phyloP scores from a whole-genome alignment of 257 asterid genomes.

The Echium plantagineum region DNA sequence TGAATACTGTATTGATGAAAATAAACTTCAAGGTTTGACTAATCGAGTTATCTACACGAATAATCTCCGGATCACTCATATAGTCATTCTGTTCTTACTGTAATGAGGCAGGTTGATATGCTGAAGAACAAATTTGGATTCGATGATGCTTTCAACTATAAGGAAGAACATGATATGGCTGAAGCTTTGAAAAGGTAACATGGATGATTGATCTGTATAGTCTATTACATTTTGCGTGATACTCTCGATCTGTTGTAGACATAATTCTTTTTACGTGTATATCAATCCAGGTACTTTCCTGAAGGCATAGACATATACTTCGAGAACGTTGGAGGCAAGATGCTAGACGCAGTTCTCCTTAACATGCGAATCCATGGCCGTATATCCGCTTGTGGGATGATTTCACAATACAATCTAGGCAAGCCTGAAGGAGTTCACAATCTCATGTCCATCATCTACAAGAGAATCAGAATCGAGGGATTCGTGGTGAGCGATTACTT shows the following conservation, averaged over 20 bases:
- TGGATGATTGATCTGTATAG: no score
- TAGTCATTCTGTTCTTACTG: no score
- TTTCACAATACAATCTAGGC: neutral
- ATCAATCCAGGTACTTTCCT: constrained; percentile 23
- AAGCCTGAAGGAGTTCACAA: neutral
- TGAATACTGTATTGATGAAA: no score
- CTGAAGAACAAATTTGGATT: constrained; percentile 26
- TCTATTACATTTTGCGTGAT: no score
- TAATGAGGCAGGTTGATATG: constrained; percentile 14
- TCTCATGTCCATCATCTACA: neutral
- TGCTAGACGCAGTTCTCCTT: constrained; percentile 13
- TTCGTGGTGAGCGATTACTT: neutral
- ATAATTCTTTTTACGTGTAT: neutral
- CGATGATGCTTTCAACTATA: constrained; percentile 27
- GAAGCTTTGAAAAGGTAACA: constrained; percentile 22
- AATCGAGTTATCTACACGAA: no score
- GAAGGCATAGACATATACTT: constrained; percentile 45
- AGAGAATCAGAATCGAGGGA: neutral
- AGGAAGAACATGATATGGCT: constrained; percentile 21
- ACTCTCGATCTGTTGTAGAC: neutral
- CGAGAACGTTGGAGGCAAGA: constrained; percentile 41
- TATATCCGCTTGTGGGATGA: neutral
- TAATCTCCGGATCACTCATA: no score
- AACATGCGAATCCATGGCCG: neutral
- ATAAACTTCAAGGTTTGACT: no score